Conservation (phyloP, 495 filamentous ascomycete genomes). For the Pseudomonodictys pantanalensis region DNA sequence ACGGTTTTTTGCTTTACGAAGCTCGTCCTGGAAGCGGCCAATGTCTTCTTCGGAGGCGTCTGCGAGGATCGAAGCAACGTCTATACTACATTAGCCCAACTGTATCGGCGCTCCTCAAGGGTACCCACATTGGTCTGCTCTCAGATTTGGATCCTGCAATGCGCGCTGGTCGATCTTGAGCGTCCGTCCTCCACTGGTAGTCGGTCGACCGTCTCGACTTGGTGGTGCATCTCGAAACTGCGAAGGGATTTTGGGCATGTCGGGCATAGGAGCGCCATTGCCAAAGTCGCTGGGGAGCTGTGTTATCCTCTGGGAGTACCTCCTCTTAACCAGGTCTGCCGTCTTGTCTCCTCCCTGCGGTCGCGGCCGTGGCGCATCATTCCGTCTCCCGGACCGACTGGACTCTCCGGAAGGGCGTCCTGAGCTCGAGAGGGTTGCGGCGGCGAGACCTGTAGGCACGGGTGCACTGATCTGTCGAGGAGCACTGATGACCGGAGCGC, state of each 20-base stretch:
- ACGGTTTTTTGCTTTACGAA: constrained; percentile 75
- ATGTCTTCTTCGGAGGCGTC: constrained; percentile 96
- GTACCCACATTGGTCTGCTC: constrained; percentile 53
- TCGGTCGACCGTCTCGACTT: constrained; percentile 42
- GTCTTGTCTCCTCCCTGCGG: constrained; percentile 51
- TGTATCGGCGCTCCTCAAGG: background rate
- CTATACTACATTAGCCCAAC: constrained; percentile 38
- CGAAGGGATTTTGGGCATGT: constrained; percentile 54
- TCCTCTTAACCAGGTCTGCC: constrained; percentile 86
- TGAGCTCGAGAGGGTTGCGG: constrained; percentile 31
- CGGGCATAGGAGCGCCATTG: constrained; percentile 62
- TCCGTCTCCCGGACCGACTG: constrained; percentile 7
- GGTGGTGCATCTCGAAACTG: constrained; percentile 43
- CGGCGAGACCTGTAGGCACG: constrained; percentile 28
- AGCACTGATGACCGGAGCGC: constrained; percentile 69
- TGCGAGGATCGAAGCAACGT: constrained; percentile 75
- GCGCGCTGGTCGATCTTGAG: constrained; percentile 66
- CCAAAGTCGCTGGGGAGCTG: constrained; percentile 66
- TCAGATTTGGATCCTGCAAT: constrained; percentile 75
- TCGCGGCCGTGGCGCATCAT: constrained; percentile 33
- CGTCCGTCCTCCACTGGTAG: constrained; percentile 43
- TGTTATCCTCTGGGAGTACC: constrained; percentile 90
- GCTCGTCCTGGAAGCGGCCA: constrained; percentile 68
- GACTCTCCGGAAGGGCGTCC: constrained; percentile 25
- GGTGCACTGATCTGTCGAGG: constrained; percentile 71